Evolutionary conservation across 352 stramenopile species (phyloP), one percentile per base, ranked within the genome.

Genomic region (Pythium folliculosum): DNA sequence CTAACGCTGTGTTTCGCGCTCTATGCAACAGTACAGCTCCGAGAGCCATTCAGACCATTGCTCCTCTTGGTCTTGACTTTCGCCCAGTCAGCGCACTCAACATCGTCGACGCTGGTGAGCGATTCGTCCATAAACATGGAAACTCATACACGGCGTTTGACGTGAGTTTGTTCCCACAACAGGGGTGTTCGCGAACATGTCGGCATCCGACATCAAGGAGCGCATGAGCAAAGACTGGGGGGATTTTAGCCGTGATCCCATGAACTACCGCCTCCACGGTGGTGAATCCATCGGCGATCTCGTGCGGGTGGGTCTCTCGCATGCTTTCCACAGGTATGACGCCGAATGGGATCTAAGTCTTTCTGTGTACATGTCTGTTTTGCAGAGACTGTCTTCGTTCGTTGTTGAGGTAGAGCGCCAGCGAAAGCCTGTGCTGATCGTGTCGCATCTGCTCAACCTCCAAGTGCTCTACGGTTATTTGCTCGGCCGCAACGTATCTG

Each of bases 381-480:
- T 30, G 22, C 51, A 84, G 73, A 60, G 74, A 27, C 55, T 84
- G 17, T 81, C 77, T 19, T 84, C 74, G 30, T 84, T 84, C 27
- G 74, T 84, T n/a, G 66, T 84, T 8, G 75, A 81, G 43, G 51
- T 84, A 2, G 77, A 81, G 52, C 71, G 75, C 3, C 74, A 84
- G 40, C 74, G 75, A 22, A 78, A 81, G 43, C 74, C 77, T 5
- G 72, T 74, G n/a, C 45, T 84, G 1, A 60, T 84, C 52, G 63
- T 84, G 1, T 82, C 75, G 21, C 77, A 82, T 44, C 37, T 84
- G 1, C 35, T 81, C 22, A 84, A 80, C 43, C 67, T 84, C 5
- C 74, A 84, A 60, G 74, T 81, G 12, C 59, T 84, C 2, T 84
- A 84, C 49, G 76, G 72, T 12, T 84, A 81, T 37, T 60, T 84